phyloP scores from a whole-genome alignment of 768 basidiomycete species.

The Hygrophorus russula region DNA sequence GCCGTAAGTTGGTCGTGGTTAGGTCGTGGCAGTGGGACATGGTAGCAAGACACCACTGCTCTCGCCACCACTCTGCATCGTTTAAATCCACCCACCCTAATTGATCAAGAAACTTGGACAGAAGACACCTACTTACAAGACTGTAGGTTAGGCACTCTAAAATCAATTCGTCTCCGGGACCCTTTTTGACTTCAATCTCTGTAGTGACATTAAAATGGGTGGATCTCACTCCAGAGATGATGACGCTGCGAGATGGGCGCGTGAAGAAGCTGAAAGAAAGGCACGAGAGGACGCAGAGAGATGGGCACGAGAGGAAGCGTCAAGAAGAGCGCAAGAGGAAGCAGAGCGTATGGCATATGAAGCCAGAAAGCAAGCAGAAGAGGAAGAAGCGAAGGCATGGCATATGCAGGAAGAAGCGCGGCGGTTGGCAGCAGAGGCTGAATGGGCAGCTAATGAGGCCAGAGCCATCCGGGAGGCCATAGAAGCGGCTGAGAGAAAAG shows the following conservation, averaged over 20 bases:
- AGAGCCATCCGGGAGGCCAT: not conserved
- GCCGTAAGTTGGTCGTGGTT: too few species aligned
- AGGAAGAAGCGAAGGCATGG: not conserved
- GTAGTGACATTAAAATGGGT: not conserved
- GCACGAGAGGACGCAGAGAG: not conserved
- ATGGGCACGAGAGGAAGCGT: not conserved
- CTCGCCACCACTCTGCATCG: too few species aligned
- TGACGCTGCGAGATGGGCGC: not conserved
- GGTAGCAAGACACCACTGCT: too few species aligned
- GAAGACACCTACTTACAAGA: too few species aligned
- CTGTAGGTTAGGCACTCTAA: too few species aligned
- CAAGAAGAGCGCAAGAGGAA: not conserved
- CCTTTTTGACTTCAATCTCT: not conserved
- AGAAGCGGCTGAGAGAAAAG: not conserved
- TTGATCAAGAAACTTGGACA: too few species aligned
- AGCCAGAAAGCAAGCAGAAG: not conserved
- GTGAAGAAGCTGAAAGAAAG: not conserved
- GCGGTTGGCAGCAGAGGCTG: conserved; percentile 1
- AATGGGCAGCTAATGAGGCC: not conserved
- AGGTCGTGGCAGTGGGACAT: too few species aligned
- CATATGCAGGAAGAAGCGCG: not conserved
- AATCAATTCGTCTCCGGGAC: too few species aligned
- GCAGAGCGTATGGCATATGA: not conserved
- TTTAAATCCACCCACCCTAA: too few species aligned
- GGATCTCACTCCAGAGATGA: conserved; percentile 2